Conservation (phyloP, 768 basidiomycete species). For the Punctularia strigosozonata region DNA sequence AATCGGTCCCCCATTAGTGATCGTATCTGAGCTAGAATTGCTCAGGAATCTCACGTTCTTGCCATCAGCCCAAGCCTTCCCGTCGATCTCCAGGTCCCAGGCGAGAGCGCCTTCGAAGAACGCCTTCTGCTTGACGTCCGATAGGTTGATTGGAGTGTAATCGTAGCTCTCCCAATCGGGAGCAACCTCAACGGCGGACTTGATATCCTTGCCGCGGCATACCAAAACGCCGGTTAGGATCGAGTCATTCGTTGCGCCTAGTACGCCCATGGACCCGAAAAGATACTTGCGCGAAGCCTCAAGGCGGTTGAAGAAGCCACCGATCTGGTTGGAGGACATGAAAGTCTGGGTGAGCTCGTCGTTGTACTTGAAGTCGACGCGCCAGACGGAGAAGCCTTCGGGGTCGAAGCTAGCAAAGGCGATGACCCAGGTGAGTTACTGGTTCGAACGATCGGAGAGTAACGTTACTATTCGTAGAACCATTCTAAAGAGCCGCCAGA, state of each 20-base stretch:
- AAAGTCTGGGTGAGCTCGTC: slow-evolving; percentile 83
- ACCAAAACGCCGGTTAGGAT: slow-evolving; percentile 77
- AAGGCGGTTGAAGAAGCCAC: slow-evolving; percentile 95
- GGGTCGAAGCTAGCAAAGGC: slow-evolving; percentile 56
- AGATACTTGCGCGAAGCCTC: slow-evolving; percentile 96
- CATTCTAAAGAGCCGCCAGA: slow-evolving; percentile 77
- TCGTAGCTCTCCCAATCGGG: slow-evolving; percentile 89
- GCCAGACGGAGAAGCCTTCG: slow-evolving; percentile 84
- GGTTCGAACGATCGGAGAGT: no score
- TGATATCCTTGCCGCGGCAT: slow-evolving; percentile 64
- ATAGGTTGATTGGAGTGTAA: slow-evolving; percentile 69
- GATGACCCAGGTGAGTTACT: no score
- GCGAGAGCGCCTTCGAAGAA: slow-evolving; percentile 91
- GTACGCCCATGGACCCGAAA: slow-evolving; percentile 87
- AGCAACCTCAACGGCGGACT: slow-evolving; percentile 63
- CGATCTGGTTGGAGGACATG: slow-evolving; percentile 92
- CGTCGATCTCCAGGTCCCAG: slow-evolving; percentile 86
- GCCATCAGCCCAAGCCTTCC: slow-evolving; percentile 85
- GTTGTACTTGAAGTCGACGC: slow-evolving; percentile 96
- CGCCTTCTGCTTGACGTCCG: slow-evolving; percentile 62
- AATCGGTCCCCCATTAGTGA: no score
- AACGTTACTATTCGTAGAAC: slow-evolving; percentile 92
- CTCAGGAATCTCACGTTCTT: slow-evolving; percentile 86
- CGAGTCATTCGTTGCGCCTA: slow-evolving; percentile 69
- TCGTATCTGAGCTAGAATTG: no score